phyloP scores from a whole-genome alignment of 2,329 filamentous ascomycete genomes.

The Aspergillus ruber region DNA sequence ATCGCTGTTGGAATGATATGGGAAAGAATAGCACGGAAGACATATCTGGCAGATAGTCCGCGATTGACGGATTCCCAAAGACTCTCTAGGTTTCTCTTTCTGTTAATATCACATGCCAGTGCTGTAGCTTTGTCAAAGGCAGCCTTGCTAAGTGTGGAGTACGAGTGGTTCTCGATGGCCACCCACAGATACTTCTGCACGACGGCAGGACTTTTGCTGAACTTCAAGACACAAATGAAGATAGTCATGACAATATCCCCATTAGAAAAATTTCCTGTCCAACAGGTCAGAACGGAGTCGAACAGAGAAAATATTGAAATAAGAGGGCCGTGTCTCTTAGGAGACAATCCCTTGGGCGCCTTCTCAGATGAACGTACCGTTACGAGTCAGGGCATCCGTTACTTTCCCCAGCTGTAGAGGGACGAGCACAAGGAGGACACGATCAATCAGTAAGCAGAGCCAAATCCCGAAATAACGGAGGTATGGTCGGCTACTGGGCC shows the following conservation, averaged over 20 bases:
- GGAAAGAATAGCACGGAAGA: constrained; percentile 56
- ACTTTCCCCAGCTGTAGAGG: constrained; percentile 78
- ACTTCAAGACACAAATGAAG: constrained; percentile 44
- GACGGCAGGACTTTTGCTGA: constrained; percentile 46
- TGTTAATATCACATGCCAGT: constrained; percentile 66
- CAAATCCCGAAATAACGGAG: constrained; percentile 65
- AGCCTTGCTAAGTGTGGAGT: constrained; percentile 52
- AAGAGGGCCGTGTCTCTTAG: not conserved
- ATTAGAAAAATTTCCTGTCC: constrained; percentile 43
- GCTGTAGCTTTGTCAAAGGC: constrained; percentile 63
- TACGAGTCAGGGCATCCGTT: constrained; percentile 59
- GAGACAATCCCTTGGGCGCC: constrained; percentile 3
- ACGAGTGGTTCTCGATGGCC: constrained; percentile 52
- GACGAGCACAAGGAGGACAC: constrained; percentile 67
- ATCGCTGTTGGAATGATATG: constrained; percentile 56
- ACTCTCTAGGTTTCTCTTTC: constrained; percentile 58
- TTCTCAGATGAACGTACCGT: constrained; percentile 26
- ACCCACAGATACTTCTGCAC: constrained; percentile 48
- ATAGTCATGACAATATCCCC: constrained; percentile 48
- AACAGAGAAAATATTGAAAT: not conserved
- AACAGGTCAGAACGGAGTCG: not conserved
- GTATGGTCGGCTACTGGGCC: constrained; percentile 60
- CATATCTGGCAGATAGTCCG: constrained; percentile 52
- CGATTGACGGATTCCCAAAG: constrained; percentile 60
- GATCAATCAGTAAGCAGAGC: constrained; percentile 61